These are phyloP conservation scores for Oenanthe sinensis DNA, from an alignment of 129 eudicot genomes.

Conservation along the genomic window DNA sequence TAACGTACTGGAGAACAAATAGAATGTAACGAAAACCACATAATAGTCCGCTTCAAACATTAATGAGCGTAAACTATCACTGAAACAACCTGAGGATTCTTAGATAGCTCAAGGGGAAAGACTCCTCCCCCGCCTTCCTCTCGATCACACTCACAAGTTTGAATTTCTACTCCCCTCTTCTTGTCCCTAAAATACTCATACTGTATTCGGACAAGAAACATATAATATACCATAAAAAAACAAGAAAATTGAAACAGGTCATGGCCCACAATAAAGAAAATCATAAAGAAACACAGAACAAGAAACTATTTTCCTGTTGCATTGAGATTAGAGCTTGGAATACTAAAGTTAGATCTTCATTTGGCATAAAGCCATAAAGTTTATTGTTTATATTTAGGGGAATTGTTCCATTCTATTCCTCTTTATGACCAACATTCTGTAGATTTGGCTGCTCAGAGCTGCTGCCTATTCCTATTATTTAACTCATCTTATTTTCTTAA, in stretches of 20 bases:
- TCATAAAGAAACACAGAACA: conserved; percentile 61
- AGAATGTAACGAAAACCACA: background rate
- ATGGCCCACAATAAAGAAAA: conserved; percentile 38
- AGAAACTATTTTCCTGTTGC: conserved; percentile 59
- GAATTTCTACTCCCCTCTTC: background rate
- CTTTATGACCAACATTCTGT: conserved; percentile 50
- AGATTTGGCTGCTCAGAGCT: conserved; percentile 31
- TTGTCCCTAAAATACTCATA: too few species aligned
- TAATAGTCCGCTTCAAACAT: conserved; percentile 8
- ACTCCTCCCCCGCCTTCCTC: background rate
- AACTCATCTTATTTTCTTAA: conserved; percentile 42
- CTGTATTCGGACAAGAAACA: too few species aligned
- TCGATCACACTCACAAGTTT: background rate
- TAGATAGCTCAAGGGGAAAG: background rate
- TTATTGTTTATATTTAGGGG: conserved; percentile 39
- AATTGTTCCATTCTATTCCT: conserved; percentile 26
- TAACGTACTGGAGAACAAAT: conserved; percentile 24
- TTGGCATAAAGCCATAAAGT: conserved; percentile 50
- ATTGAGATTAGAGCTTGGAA: conserved; percentile 78
- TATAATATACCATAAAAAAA: background rate
- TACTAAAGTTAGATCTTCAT: conserved; percentile 75
- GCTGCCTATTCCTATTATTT: background rate
- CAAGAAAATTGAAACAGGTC: background rate
- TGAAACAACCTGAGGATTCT: conserved; percentile 7
- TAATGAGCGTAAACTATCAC: conserved; percentile 14